Base-by-base conservation (phyloP, 1,139 yeast species). In the Candida tetrigidarum region DNA sequence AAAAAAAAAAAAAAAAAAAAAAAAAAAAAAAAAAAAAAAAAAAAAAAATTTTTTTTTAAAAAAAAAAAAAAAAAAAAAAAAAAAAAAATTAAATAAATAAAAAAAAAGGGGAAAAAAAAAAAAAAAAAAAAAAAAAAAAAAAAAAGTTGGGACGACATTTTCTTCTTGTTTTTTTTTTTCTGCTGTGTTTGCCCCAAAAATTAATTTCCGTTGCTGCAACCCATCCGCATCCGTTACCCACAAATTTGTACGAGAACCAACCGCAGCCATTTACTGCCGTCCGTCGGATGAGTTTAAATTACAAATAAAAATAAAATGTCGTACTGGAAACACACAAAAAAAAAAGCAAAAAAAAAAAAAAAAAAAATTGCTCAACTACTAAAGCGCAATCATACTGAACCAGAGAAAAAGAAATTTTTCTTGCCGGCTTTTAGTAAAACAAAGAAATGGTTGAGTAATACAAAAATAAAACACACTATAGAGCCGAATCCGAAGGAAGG, bases 401-500 rank as follows among this genome's bases (percentile, higher is more conserved):
- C 11, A 3, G 12, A 28, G 12, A 28, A 32, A 32, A 32, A 32
- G 36, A 32, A 32, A 32, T 32, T 32, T 32, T 19, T 19, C 16
- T n/a, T 19, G 25, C 36, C 36, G 36, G 36, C n/a, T 32, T 25
- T 32, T 19, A 32, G 15, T 32, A 19, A 19, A 32, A 19, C 25
- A 20, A 11, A 19, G 9, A 22, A 22, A 22, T 22, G 9, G n/a
- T n/a, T n/a, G n/a, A n/a, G n/a, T n/a, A n/a, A n/a, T n/a, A n/a
- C n/a, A 7, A 22, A 22, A 22, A 22, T 22, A 2, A 22, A 22
- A 10, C 25, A 22, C 25, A 22, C 25, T 10, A 25, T 32, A 32
- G 18, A 32, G 36, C 36, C 36, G 36, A 32, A 32, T 20, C 36
- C 36, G 15, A 32, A 32, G 26, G 15, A 32, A 32, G 26, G 26